Percentiles rank a stretch among this genome's conserved stretches.
Conservation (phyloP, 106 monocot genomes). For the Dioscorea zingiberensis region DNA sequence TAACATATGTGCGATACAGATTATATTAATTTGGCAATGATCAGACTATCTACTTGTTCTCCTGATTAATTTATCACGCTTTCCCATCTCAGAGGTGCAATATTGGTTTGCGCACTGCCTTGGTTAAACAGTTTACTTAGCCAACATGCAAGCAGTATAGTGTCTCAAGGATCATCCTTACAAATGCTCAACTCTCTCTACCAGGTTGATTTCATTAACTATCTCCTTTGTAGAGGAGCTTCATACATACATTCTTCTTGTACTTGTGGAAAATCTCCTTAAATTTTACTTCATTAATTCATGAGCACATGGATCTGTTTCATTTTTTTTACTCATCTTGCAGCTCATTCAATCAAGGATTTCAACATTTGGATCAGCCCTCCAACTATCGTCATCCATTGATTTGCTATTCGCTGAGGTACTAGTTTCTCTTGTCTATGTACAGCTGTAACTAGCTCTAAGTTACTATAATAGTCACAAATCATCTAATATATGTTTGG, state of each 20-base stretch:
- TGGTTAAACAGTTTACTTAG: slow-evolving; percentile 66
- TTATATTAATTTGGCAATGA: too few species aligned
- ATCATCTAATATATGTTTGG: neutral
- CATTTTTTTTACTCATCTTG: slow-evolving; percentile 1
- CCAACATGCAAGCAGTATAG: slow-evolving; percentile 72
- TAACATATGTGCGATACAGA: too few species aligned
- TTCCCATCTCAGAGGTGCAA: slow-evolving; percentile 46
- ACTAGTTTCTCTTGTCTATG: too few species aligned
- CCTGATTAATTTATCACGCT: too few species aligned
- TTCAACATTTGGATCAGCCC: slow-evolving; percentile 58
- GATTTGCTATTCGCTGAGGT: slow-evolving; percentile 58
- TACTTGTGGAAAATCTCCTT: neutral
- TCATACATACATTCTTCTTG: neutral
- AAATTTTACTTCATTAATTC: too few species aligned
- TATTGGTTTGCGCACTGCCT: slow-evolving; percentile 57
- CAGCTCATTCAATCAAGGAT: slow-evolving; percentile 80
- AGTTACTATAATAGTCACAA: neutral
- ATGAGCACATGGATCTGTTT: too few species aligned
- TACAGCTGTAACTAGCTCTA: neutral
- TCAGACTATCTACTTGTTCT: too few species aligned
- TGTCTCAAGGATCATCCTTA: slow-evolving; percentile 65
- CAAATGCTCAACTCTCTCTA: slow-evolving; percentile 55
- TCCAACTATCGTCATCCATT: slow-evolving; percentile 60
- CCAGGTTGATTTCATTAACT: slow-evolving; percentile 38
- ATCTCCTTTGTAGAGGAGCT: neutral